Conservation (phyloP, 2,329 filamentous ascomycete species). For the Graphilbum sp. region DNA sequence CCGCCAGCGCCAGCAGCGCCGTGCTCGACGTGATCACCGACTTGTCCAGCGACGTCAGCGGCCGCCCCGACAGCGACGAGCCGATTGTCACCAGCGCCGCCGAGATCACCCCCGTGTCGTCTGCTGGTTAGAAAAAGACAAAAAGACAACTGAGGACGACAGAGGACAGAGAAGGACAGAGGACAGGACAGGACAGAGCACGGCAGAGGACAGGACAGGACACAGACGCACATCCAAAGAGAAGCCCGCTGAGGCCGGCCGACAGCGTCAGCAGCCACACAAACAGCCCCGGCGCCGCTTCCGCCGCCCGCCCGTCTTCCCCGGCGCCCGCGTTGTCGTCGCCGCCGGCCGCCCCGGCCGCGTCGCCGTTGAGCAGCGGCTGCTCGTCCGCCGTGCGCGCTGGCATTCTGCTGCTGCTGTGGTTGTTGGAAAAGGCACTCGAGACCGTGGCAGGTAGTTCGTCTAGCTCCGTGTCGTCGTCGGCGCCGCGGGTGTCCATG, state of each 20-base stretch:
- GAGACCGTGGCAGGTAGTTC: not conserved
- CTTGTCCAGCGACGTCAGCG: constrained; percentile 47
- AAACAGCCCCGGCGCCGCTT: constrained; percentile 27
- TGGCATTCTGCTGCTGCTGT: not conserved
- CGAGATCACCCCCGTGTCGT: constrained; percentile 54
- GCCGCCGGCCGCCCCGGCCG: not conserved
- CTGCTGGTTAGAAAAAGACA: constrained; percentile 19
- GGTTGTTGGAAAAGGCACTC: no score
- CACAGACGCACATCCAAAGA: constrained; percentile 45
- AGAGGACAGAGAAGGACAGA: no score
- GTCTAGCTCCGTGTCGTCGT: constrained; percentile 1
- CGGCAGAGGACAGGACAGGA: no score
- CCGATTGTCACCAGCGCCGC: constrained; percentile 50
- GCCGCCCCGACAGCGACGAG: constrained; percentile 36
- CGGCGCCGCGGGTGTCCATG: not conserved
- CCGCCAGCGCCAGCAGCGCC: constrained; percentile 45
- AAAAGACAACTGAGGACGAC: no score
- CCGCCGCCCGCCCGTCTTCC: not conserved
- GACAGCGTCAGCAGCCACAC: constrained; percentile 46
- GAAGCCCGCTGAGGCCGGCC: constrained; percentile 48
- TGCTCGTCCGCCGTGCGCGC: constrained; percentile 7
- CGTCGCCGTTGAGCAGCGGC: constrained; percentile 4
- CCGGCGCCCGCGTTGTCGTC: not conserved
- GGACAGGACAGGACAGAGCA: no score
- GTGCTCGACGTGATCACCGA: constrained; percentile 57